Evolutionary conservation across 192 early-diverging fungal species (phyloP).

Genomic region (Chytriomyces confervae): DNA sequence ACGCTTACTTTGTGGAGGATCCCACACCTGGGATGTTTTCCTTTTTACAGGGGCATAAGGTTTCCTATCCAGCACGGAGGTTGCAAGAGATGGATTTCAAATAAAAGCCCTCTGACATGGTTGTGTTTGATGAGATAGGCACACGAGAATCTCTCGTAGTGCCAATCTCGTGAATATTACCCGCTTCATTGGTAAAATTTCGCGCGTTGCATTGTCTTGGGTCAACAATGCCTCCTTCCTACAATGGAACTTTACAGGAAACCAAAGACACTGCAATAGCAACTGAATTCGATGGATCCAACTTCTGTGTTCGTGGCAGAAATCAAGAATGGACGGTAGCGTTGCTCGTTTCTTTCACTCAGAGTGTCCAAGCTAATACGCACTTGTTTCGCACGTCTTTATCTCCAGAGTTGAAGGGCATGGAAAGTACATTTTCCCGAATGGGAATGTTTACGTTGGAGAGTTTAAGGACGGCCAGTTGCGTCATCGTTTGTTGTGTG

Average conservation of each 20-base stretch:
- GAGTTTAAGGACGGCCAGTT: slow-evolving; percentile 65
- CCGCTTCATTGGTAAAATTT: too few species aligned
- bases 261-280: background rate
- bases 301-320: slow-evolving; percentile 16
- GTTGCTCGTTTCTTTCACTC: slow-evolving; percentile 18
- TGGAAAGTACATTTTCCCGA: slow-evolving; percentile 60
- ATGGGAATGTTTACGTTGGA: slow-evolving; percentile 64
- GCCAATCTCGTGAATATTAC: too few species aligned
- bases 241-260: background rate
- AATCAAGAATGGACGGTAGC: slow-evolving; percentile 16
- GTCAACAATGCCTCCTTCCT: too few species aligned
- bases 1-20: slow-evolving; percentile 79
- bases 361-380: background rate
- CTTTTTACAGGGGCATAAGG: slow-evolving; percentile 15
- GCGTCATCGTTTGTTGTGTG: background rate
- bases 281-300: slow-evolving; percentile 1
- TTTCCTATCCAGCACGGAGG: slow-evolving; percentile 15
- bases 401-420: slow-evolving; percentile 57
- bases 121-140: too few species aligned
- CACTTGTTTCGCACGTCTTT: background rate
- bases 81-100: slow-evolving; percentile 25
- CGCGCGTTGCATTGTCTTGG: too few species aligned
- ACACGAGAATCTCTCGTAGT: too few species aligned
- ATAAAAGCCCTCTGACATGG: background rate
- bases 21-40: slow-evolving; percentile 46